These are phyloP conservation scores for Testicularia cyperi DNA, from an alignment of 1,284 basidiomycete species.

Conservation along the genomic window DNA sequence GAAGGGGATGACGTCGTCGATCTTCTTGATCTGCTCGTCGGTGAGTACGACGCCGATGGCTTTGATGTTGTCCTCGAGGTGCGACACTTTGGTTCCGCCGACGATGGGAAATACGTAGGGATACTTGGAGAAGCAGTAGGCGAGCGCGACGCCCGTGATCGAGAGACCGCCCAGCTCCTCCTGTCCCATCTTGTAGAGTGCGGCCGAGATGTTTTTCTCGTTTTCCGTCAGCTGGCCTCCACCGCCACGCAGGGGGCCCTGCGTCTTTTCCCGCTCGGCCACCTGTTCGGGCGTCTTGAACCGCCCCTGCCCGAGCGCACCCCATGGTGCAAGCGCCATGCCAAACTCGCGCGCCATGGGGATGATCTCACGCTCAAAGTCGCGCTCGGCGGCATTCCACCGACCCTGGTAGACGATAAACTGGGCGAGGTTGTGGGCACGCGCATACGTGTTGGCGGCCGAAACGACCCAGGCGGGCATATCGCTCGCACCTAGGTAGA, in stretches of 20 bases:
- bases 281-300: constrained; percentile 59
- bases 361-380: constrained; percentile 68
- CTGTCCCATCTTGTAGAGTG: constrained; percentile 42
- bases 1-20: constrained; percentile 36
- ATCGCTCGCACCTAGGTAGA: constrained; percentile 64
- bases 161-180: constrained; percentile 34
- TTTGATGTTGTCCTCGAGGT: constrained; percentile 44
- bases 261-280: constrained; percentile 30
- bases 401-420: constrained; percentile 68
- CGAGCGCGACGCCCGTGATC: constrained; percentile 35
- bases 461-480: constrained; percentile 67
- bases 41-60: constrained; percentile 36
- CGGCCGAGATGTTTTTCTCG: constrained; percentile 38
- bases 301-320: constrained; percentile 64
- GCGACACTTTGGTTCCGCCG: constrained; percentile 37
- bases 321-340: constrained; percentile 65
- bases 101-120: constrained; percentile 40
- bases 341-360: constrained; percentile 65
- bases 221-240: constrained; percentile 25
- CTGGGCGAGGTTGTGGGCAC: constrained; percentile 63
- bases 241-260: constrained; percentile 35
- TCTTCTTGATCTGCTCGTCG: constrained; percentile 43
- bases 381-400: constrained; percentile 65
- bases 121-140: constrained; percentile 34
- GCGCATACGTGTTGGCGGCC: constrained; percentile 66